Conservation (phyloP, 768 basidiomycete species). For the Boletales sp. region DNA sequence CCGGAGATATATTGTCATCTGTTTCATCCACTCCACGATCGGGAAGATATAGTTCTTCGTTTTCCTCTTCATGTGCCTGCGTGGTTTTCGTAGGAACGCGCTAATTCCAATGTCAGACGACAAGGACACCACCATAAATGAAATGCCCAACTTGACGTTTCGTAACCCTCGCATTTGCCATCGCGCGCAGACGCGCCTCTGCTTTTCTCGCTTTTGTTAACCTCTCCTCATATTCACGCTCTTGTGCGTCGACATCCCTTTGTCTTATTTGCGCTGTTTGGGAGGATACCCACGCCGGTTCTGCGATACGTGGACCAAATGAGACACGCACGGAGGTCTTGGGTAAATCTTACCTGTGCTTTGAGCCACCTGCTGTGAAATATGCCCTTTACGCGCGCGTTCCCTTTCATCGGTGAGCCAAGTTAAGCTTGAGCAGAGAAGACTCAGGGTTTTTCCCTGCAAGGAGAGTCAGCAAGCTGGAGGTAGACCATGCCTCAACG, state of each 20-base stretch:
- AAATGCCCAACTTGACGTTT: constrained; percentile 54
- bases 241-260: constrained; percentile 64
- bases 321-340: constrained; percentile 12
- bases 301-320: constrained; percentile 28
- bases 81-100: constrained; percentile 13
- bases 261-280: constrained; percentile 66
- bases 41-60: constrained; percentile 75
- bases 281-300: constrained; percentile 71
- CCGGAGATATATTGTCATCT: constrained; percentile 66
- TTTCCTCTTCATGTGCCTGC: constrained; percentile 32
- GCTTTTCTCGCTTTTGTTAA: constrained; percentile 58
- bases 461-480: neutral
- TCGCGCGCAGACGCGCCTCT: constrained; percentile 53
- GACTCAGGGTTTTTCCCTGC: constrained; percentile 83
- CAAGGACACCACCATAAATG: neutral
- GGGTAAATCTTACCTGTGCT: constrained; percentile 23
- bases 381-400: constrained; percentile 63
- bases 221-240: constrained; percentile 58
- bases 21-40: constrained; percentile 39
- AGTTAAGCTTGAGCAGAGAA: constrained; percentile 71
- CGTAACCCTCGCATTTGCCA: constrained; percentile 51
- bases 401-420: constrained; percentile 72
- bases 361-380: constrained; percentile 33
- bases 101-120: constrained; percentile 15
- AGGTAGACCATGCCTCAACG: neutral